Base-by-base conservation (phyloP, 2,329 filamentous ascomycete species). In the Didymellaceae sp. region DNA sequence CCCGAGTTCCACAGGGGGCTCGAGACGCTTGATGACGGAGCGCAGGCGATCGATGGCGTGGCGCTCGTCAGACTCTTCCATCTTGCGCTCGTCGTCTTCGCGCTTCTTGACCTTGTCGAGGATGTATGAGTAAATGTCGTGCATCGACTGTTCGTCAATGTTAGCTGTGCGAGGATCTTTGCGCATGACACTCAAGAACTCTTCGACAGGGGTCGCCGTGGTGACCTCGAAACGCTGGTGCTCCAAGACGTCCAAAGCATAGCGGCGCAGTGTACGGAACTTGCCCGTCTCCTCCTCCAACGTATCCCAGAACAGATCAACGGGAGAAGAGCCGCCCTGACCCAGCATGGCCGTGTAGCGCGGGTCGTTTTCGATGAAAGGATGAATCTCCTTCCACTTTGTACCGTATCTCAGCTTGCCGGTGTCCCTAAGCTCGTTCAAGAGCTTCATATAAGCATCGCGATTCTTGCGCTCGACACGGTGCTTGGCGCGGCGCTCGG, bases 281-380 rank as follows among this genome's bases (percentile, higher is more conserved):
- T 87, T 86, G 50, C 89, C 86, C 68, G 99, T 93, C 72, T 97
- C 91, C 71, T 96, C 91, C 71, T 97, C 94, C 20, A 97, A 82
- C 38, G 92, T 80, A 71, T 99, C 94, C 91, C 93, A 97, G 77
- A 99, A 97, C 6, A 99, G 80, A 66, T 97, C 91, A 58, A 96
- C 82, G 11, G 94, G 90, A 4, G 85, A 89, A 4, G 92, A 96
- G 47, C 93, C 92, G 51, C 83, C 76, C 68, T 95, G 90, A 42
- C 91, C 92, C 52, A 92, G 82, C 80, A 96, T 91, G 57, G 85
- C 86, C 62, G 80, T 82, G 74, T 96, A 97, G 59, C 92, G 89
- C 38, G 87, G 82, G 66, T 99, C 94, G 46, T 89, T 80, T 62
- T 89, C 84, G 61, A 99, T 83, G 38, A 88, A 71, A 0, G 88